Conservation (phyloP, 1,284 basidiomycete species). For the Cutaneotrichosporon mucoides region DNA sequence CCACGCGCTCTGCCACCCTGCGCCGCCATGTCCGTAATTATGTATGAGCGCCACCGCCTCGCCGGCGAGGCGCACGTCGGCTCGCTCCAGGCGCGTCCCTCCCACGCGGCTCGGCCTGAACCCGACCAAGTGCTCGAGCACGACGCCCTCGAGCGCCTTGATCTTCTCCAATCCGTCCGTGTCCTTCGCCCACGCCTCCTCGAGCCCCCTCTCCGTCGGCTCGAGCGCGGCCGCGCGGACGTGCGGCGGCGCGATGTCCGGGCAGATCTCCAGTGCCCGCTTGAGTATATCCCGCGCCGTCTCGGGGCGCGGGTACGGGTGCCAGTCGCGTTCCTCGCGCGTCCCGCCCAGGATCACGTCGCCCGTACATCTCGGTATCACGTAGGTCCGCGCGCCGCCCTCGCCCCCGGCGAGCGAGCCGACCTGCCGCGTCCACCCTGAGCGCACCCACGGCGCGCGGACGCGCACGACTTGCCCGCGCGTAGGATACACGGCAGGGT, state of each 20-base stretch:
- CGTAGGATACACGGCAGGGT: constrained; percentile 53
- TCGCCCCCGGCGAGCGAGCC: constrained; percentile 40
- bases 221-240: constrained; percentile 1
- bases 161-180: background rate
- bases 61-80: background rate
- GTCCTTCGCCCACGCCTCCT: background rate
- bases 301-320: constrained; percentile 31
- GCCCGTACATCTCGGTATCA: constrained; percentile 44
- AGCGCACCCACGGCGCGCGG: constrained; percentile 48
- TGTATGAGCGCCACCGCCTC: constrained; percentile 26
- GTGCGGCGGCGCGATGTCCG: constrained; percentile 25
- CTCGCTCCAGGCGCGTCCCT: constrained; percentile 34
- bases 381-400: constrained; percentile 46
- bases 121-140: constrained; percentile 31
- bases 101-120: constrained; percentile 37
- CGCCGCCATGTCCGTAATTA: constrained; percentile 49
- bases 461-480: constrained; percentile 58
- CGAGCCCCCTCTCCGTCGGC: background rate
- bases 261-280: constrained; percentile 40
- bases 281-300: constrained; percentile 34
- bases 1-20: constrained; percentile 49
- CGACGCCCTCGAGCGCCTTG: constrained; percentile 19
- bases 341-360: constrained; percentile 49
- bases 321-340: constrained; percentile 43
- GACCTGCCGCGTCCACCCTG: constrained; percentile 43